Evolutionary conservation across 2,329 filamentous ascomycete genomes (phyloP).

Genomic region (Paracoccidioides brasiliensis): DNA sequence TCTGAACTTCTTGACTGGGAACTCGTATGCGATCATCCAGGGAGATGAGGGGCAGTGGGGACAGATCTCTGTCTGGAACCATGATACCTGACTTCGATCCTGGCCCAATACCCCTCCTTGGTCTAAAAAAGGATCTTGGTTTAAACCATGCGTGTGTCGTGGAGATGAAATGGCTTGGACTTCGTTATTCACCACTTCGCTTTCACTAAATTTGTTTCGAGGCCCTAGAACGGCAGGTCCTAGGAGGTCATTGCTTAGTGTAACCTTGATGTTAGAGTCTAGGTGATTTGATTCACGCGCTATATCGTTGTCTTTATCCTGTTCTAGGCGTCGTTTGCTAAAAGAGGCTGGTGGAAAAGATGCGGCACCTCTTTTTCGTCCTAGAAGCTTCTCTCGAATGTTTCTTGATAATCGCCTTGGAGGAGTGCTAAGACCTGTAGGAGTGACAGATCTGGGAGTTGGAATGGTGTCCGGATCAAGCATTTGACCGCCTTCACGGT

Average conservation of each 20-base stretch:
- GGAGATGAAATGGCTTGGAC: conserved; percentile 26
- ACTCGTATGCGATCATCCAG: not conserved
- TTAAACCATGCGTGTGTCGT: not conserved
- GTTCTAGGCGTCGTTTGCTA: not conserved
- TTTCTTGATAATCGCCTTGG: conserved; percentile 12
- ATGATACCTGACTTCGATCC: conserved; percentile 7
- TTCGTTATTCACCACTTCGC: conserved; percentile 10
- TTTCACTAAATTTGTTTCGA: conserved; percentile 1
- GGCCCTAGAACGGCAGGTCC: not conserved
- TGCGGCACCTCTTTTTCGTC: conserved; percentile 4
- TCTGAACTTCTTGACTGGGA: not conserved
- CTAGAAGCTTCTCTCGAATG: not conserved
- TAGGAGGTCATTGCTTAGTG: not conserved
- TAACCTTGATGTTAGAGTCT: not conserved
- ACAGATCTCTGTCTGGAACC: conserved; percentile 15
- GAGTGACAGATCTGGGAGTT: conserved; percentile 20
- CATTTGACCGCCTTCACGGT: conserved; percentile 19
- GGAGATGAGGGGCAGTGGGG: conserved; percentile 13
- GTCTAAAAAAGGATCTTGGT: conserved; percentile 18
- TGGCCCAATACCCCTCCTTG: conserved; percentile 1
- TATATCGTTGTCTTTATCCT: not conserved
- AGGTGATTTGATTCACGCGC: not conserved
- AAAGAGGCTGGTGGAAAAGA: not conserved
- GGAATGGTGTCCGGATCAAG: conserved; percentile 20
- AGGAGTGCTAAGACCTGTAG: conserved; percentile 20